Evolutionary conservation across 768 basidiomycete genomes (phyloP), one percentile per base, ranked within the genome.

Genomic region (Lactarius psammicola): DNA sequence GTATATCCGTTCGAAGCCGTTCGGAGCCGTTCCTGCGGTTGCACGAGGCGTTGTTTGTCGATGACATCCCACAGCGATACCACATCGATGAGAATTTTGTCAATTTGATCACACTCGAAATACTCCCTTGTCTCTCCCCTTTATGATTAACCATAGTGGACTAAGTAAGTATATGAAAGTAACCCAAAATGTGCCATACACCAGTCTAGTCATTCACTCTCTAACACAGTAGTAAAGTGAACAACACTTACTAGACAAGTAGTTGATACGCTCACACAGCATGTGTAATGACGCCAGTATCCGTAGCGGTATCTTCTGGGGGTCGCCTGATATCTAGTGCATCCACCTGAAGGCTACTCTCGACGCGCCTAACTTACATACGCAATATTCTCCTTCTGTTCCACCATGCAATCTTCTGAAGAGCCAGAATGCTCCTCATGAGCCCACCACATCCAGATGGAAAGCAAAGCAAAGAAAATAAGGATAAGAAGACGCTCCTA

Each of bases 331-430:
- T n/a, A n/a, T n/a, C n/a, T n/a, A n/a, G n/a, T n/a, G n/a, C n/a
- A n/a, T 46, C 44, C 44, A 46, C 44, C 44, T 23, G n/a, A n/a
- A 46, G 44, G 44, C 2, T 3, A 3, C 7, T 30, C 53, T 65
- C 33, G 54, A n/a, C 34, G 34, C 56, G 31, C n/a, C n/a, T n/a
- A n/a, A n/a, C n/a, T n/a, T n/a, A n/a, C n/a, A n/a, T n/a, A n/a
- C n/a, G 61, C 68, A 10, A 76, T 77, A 60, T 78, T 80, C 75
- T 85, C 89, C 78, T 92, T 93, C 77, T 90, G 87, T 71, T 89
- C 91, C 72, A 74, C 73, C 85, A 82, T 9, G 90, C 89, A 61
- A 94, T 90, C 11, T 89, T 85, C n/a, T n/a, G n/a, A 17, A 58
- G 56, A 56, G 9, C 15, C n/a, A 54, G 20, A 11, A 15, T 4